Evolutionary conservation across 2,329 filamentous ascomycete genomes (phyloP), one percentile per base, ranked within the genome.

Genomic region (Penicillium glabrum): DNA sequence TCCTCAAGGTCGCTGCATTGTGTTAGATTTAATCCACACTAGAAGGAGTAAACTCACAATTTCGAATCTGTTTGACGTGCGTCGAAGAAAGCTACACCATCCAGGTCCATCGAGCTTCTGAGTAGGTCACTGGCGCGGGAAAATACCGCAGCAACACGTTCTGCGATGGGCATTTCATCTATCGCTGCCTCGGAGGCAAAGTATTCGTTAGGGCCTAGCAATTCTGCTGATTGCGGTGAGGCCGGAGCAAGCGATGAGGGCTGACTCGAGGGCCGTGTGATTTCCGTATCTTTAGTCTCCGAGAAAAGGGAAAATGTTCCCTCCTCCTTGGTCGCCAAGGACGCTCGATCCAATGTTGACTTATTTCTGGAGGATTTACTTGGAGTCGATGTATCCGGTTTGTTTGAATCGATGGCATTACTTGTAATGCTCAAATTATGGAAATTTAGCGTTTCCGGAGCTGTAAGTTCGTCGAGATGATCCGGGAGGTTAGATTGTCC

Each of bases 61-160:
- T 62, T 62, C 10, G 62, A 33, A 7, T 50, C 37, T 3, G 58
- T 64, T 21, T 58, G 66, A 31, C 61, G 24, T 8, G 65, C 60
- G 59, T 65, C 58, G 3, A 77, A 61, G 16, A 75, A 73, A 0
- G 70, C 65, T 3, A 67, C 63, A 5, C 77, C 77, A 21, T 76
- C 74, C 0, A 77, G 64, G 45, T 79, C 74, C 46, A 80, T 67
- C 0, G 77, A 75, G 27, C 77, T 69, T 3, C 75, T 69, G 14
- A 82, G 70, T 1, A 80, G 72, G 7, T 71, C 68, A 35, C 78
- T 77, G 6, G 79, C 80, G 21, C 75, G 76, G 0, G 75, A 69
- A 33, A 80, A 80, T 2, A 80, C 67, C 8, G 63, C 57, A 3
- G 54, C 46, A 19, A 69, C 60, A 3, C 64, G 62, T 37, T 64